Conservation (phyloP, 2,329 filamentous ascomycete genomes). For the Diaporthe ampelina region DNA sequence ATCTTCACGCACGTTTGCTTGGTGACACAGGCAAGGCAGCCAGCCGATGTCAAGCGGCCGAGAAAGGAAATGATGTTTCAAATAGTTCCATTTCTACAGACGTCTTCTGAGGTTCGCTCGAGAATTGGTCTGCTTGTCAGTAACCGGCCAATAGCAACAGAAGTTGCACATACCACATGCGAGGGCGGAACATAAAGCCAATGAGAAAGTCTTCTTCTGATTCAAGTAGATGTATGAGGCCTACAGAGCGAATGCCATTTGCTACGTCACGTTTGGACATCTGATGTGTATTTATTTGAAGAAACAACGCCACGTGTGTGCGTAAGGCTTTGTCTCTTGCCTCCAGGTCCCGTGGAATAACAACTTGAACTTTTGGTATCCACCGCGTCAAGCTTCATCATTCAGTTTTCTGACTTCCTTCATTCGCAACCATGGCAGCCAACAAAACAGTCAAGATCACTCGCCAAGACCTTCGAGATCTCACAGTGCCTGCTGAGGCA, state of each 20-base stretch:
- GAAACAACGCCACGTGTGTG: background rate
- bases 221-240: background rate
- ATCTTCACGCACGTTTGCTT: no score
- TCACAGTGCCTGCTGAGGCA: conserved; percentile 51
- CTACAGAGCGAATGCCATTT: background rate
- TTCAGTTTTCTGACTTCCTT: background rate
- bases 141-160: background rate
- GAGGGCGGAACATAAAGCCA: background rate
- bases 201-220: background rate
- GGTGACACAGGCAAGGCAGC: no score
- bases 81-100: no score
- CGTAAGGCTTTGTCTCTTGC: background rate
- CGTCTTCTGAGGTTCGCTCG: no score
- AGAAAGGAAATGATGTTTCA: no score
- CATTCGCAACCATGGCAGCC: background rate
- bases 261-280: background rate
- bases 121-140: background rate
- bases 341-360: background rate
- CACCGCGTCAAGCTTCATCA: no score
- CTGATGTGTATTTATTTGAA: background rate
- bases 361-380: background rate
- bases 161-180: background rate
- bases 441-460: conserved; percentile 39
- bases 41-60: no score
- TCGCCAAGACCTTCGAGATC: conserved; percentile 43